These are phyloP conservation scores for Colletotrichum destructivum DNA, from an alignment of 2,329 filamentous ascomycete genomes.

Conservation along the genomic window DNA sequence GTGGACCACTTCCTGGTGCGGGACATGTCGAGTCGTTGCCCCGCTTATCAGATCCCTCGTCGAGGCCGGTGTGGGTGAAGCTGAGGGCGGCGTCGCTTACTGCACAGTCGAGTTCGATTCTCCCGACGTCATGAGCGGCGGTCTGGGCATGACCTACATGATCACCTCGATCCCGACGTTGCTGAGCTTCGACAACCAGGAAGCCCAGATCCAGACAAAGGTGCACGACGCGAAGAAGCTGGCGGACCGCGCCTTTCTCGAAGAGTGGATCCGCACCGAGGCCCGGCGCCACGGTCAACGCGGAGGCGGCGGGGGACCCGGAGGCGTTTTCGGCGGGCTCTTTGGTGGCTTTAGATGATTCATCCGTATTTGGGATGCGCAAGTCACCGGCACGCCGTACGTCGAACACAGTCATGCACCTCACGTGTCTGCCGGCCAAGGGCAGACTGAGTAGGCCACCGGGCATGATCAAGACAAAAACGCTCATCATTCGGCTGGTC, in stretches of 20 bases:
- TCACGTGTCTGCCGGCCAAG: not conserved
- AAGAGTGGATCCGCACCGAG: slow-evolving; percentile 68
- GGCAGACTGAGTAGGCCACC: not conserved
- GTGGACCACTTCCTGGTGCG: slow-evolving; percentile 73
- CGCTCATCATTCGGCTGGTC: slow-evolving; percentile 31
- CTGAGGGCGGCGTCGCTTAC: slow-evolving; percentile 69
- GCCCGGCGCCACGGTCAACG: slow-evolving; percentile 62
- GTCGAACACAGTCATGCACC: not conserved
- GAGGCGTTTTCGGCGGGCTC: slow-evolving; percentile 55
- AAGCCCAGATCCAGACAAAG: slow-evolving; percentile 65
- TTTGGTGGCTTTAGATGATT: slow-evolving; percentile 53
- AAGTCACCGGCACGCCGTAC: not conserved
- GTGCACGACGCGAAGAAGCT: slow-evolving; percentile 65
- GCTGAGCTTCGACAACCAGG: slow-evolving; percentile 70
- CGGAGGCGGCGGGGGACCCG: slow-evolving; percentile 59
- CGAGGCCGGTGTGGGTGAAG: slow-evolving; percentile 66
- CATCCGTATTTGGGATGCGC: not conserved
- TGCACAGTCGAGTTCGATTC: slow-evolving; percentile 71
- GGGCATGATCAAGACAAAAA: slow-evolving; percentile 16
- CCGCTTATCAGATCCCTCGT: slow-evolving; percentile 66
- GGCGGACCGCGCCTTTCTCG: slow-evolving; percentile 64
- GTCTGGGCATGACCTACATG: slow-evolving; percentile 69
- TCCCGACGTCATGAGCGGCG: slow-evolving; percentile 67
- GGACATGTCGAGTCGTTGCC: slow-evolving; percentile 65
- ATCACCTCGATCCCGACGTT: slow-evolving; percentile 72